These are phyloP conservation scores for Deinandra increscens DNA, from an alignment of 129 eudicot genomes.

Conservation along the genomic window DNA sequence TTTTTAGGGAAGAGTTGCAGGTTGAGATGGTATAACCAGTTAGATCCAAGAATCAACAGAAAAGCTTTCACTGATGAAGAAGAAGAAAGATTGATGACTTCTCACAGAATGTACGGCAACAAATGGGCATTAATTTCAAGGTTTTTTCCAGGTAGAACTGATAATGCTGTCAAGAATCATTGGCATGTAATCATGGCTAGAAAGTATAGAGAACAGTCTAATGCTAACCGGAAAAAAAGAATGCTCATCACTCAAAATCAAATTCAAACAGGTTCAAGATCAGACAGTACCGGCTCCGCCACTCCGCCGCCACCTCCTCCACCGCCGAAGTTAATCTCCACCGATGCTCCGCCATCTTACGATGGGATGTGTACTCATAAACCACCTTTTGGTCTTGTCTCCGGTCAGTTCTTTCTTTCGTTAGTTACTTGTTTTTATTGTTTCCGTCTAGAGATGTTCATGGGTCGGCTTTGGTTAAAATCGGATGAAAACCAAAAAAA, in stretches of 20 bases:
- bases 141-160: conserved; percentile 8
- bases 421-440: background rate
- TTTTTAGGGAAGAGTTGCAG: conserved; percentile 8
- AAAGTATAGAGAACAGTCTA: conserved; percentile 8
- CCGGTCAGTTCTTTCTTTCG: background rate
- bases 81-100: conserved; percentile 9
- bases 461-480: too few relatives aligned
- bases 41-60: conserved; percentile 11
- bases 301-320: background rate
- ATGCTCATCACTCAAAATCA: background rate
- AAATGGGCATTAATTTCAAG: conserved; percentile 16
- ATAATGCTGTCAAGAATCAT: conserved; percentile 16
- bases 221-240: conserved; percentile 2
- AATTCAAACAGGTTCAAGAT: background rate
- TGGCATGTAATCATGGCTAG: conserved; percentile 18
- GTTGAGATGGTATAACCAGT: conserved; percentile 5
- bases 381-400: background rate
- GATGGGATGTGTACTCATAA: background rate
- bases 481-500: too few relatives aligned
- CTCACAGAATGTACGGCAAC: conserved; percentile 11
- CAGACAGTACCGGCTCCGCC: background rate
- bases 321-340: background rate
- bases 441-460: too few relatives aligned
- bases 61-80: conserved; percentile 18
- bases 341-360: background rate